Percentiles rank a stretch among this genome's conserved stretches.
Evolutionary conservation across 805 yeast species (phyloP).

Genomic region (Jamesozyma jinghongensis): DNA sequence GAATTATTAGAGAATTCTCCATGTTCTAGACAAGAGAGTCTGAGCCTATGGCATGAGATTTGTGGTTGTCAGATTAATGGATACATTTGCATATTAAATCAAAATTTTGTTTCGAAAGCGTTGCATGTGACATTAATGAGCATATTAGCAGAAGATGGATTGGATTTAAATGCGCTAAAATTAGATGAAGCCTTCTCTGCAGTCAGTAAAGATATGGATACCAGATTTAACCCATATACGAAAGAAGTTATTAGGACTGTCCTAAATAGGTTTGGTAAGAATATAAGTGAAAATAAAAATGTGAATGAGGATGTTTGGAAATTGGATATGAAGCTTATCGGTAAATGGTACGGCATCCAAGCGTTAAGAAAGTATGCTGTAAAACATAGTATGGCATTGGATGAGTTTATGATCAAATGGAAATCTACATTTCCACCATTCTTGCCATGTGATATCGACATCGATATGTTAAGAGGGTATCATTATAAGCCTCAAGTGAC

Average conservation of each 20-base stretch:
- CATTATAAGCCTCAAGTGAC: slow-evolving; percentile 43
- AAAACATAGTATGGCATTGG: slow-evolving; percentile 25
- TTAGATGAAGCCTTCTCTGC: slow-evolving; percentile 25
- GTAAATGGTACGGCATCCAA: slow-evolving; percentile 56
- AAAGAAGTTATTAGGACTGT: slow-evolving; percentile 41
- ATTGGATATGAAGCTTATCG: slow-evolving; percentile 38
- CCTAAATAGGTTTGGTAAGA: slow-evolving; percentile 36
- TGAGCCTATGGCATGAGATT: slow-evolving; percentile 38
- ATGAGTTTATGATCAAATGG: slow-evolving; percentile 58
- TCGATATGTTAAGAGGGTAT: slow-evolving; percentile 46
- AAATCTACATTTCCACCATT: slow-evolving; percentile 54
- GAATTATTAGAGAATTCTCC: slow-evolving; percentile 39
- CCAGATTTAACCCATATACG: slow-evolving; percentile 26
- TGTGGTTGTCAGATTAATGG: slow-evolving; percentile 52
- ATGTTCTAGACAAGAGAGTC: slow-evolving; percentile 48
- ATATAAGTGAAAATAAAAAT: slow-evolving; percentile 10
- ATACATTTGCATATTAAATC: slow-evolving; percentile 31
- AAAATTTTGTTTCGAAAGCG: slow-evolving; percentile 28
- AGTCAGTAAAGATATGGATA: slow-evolving; percentile 26
- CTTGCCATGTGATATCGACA: slow-evolving; percentile 50
- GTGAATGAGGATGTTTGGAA: slow-evolving; percentile 19
- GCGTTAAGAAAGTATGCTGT: slow-evolving; percentile 36
- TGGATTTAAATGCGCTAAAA: slow-evolving; percentile 24
- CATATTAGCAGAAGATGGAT: slow-evolving; percentile 28
- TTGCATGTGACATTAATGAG: slow-evolving; percentile 34